Evolutionary conservation across 148 eudicot species (phyloP), one percentile per base, ranked within the genome.

Genomic region (Heliamphora exappendiculata): DNA sequence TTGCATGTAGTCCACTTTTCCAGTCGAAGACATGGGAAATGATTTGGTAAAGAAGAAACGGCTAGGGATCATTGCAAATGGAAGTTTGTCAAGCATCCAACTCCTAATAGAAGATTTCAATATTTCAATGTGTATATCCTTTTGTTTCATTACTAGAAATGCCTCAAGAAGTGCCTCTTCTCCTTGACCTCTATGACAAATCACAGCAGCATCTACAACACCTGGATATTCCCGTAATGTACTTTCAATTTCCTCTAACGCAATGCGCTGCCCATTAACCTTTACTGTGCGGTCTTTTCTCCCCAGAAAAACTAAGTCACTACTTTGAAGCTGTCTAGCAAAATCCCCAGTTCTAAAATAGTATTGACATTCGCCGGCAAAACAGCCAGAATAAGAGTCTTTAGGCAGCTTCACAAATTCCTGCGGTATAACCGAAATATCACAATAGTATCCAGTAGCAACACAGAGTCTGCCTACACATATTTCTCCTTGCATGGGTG

Each of bases 291-390:
- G 93, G 67, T 94, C 98, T 80, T 89, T 86, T 84, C 98, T 90
- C 76, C 98, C 98, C 62, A 86, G 70, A 79, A 88, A 92, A 72
- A 90, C 81, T 47, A 92, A 85, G 85, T 88, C 90, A 80, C 97
- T 93, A 76, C 84, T 80, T 71, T 85, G 80, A 73, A 92, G 92
- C 80, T 69, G 84, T 76, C 86, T 87, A 4, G 86, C 97, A 84
- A 89, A 88, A 81, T 94, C 98, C 74, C 98, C 98, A 24, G 92
- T 92, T 88, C 73, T 88, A 80, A 85, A 90, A 81, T 89, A 88
- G 67, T 70, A 22, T 20, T 73, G 77, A 74, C 39, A 64, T 75
- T 79, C 81, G 76, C 59, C 45, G 37, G 14, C 54, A 19, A 87
- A 76, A 73, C 54, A 45, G 63, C 64, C 19, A 78, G 64, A 54